A percentile compares a stretch with the other conserved stretches of the same genome.
phyloP scores from a whole-genome alignment of 2,329 filamentous ascomycete species.

The Paecilomyces sp. region DNA sequence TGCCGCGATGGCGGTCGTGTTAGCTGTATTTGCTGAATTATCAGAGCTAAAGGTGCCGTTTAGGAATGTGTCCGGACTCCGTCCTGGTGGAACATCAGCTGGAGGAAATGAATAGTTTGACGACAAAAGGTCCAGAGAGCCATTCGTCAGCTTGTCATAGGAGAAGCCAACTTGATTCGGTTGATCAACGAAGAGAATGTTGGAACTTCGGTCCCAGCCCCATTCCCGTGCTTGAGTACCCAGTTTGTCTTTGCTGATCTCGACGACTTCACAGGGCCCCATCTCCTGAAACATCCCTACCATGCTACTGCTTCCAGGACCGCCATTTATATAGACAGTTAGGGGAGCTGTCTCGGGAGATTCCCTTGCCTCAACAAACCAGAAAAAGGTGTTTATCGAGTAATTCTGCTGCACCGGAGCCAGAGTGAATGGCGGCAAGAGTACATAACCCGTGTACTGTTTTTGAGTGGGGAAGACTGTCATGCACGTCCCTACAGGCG shows the following conservation, averaged over 20 bases:
- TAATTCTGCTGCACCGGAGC: slow-evolving; percentile 24
- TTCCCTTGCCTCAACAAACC: slow-evolving; percentile 36
- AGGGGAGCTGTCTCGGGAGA: slow-evolving; percentile 41
- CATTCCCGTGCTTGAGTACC: slow-evolving; percentile 36
- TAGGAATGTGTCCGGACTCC: slow-evolving; percentile 29
- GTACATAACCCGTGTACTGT: slow-evolving; percentile 4
- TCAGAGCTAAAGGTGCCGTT: slow-evolving; percentile 62
- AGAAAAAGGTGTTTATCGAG: slow-evolving; percentile 25
- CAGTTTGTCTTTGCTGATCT: slow-evolving; percentile 34
- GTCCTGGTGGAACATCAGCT: slow-evolving; percentile 13
- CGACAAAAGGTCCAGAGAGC: slow-evolving; percentile 31
- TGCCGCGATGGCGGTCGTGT: slow-evolving; percentile 37
- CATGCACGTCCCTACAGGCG: slow-evolving; percentile 53
- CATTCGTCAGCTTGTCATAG: slow-evolving; percentile 39
- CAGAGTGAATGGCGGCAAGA: slow-evolving; percentile 9
- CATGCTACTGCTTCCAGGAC: slow-evolving; percentile 47
- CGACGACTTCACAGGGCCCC: slow-evolving; percentile 34
- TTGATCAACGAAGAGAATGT: slow-evolving; percentile 38
- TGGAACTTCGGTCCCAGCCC: slow-evolving; percentile 26
- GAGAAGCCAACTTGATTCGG: slow-evolving; percentile 46
- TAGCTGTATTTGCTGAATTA: slow-evolving; percentile 21
- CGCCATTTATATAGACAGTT: slow-evolving; percentile 47
- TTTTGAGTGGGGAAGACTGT: slow-evolving; percentile 59
- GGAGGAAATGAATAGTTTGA: slow-evolving; percentile 23
- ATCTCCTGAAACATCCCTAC: slow-evolving; percentile 46